Base-by-base conservation (phyloP, 805 yeast species). In the Kregervanrija fluxuum region DNA sequence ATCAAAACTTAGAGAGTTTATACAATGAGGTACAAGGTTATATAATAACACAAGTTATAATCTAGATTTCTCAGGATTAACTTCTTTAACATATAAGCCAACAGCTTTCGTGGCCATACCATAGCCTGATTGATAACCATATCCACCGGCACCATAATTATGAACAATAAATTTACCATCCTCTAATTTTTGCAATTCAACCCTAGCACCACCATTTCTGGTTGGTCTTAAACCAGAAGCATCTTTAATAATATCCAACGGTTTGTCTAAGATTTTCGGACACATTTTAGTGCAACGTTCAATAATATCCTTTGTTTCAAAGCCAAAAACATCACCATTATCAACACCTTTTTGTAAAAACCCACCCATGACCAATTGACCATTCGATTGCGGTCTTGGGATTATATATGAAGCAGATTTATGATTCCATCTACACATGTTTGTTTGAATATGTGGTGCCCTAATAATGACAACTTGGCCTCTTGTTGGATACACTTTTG, bases 191-290 rank as follows among this genome's bases (percentile, higher is more conserved):
- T 61, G 82, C 37, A 61, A 61, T 56, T 83, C 91, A 35, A 86
- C 74, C 40, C 93, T 68, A 5, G 75, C 79, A 5, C 93, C 95
- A 11, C 89, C 91, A 35, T 74, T 68, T 56, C 95, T 72, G 33
- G 80, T 70, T 5, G 95, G 95, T 49, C 95, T 72, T 38, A 83
- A 66, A 0, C 93, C 95, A 4, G 88, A 80, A 1, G 75, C 85
- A 32, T 75, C 80, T 40, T 83, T 71, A 6, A 82, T 37, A 30
- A 85, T 69, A 50, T 80, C 82, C 40, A 67, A 59, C 16, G 55
- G 64, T 60, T 49, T 41, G 11, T 62, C 65, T 41, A 73, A 53
- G 38, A 84, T 68, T 44, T 74, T 61, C 30, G 84, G 85, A 33
- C 64, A 59, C 40, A 78, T 57, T 14, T 59, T 65, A 1, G 77